Conservation (phyloP, 352 stramenopile species). For the Thraustotheca clavata region DNA sequence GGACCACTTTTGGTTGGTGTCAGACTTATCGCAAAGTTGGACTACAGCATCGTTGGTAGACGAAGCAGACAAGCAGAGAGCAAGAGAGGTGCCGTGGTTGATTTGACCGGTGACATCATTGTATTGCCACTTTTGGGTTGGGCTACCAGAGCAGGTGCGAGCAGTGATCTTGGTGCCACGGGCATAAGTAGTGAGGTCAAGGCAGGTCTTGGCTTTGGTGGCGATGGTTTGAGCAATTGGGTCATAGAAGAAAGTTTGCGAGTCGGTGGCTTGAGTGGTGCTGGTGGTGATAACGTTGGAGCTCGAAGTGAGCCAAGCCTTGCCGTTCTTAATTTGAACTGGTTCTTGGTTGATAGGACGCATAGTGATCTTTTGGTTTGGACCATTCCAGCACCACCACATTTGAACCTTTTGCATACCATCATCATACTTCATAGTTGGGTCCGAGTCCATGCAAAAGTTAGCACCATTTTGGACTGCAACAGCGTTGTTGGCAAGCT, state of each 20-base stretch:
- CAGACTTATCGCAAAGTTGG: constrained; percentile 26
- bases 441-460: constrained; percentile 20
- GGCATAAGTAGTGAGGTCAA: constrained; percentile 11
- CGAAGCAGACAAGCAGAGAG: constrained; percentile 46
- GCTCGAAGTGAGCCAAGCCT: background rate
- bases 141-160: constrained; percentile 42
- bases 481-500: background rate
- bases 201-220: background rate
- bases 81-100: constrained; percentile 32
- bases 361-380: constrained; percentile 9
- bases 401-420: constrained; percentile 13
- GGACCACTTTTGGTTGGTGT: constrained; percentile 9
- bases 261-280: background rate
- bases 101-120: constrained; percentile 39
- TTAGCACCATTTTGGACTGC: constrained; percentile 13
- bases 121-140: constrained; percentile 59
- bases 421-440: background rate
- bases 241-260: constrained; percentile 13
- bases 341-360: background rate
- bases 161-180: constrained; percentile 34
- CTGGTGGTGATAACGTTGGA: background rate
- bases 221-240: constrained; percentile 1
- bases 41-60: constrained; percentile 41
- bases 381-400: background rate
- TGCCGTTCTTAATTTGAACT: background rate